Evolutionary conservation across 148 eudicot genomes (phyloP), one percentile per base, ranked within the genome.

Genomic region (Arctostaphylos glauca): DNA sequence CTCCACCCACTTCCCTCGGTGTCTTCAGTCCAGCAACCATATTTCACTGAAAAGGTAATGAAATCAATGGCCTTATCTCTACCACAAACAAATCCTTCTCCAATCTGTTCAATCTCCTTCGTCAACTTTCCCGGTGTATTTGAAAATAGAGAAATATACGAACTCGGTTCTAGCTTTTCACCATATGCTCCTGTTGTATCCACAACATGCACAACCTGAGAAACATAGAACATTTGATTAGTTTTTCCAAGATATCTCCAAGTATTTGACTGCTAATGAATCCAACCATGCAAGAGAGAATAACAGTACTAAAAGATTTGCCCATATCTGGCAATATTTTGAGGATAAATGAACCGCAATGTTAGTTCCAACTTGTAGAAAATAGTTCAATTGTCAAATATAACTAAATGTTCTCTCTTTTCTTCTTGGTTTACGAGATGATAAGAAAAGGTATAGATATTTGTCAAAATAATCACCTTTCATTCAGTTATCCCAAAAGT

Each of bases 171-270:
- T 79, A 83, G 87, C 23, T 62, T 86, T 64, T 85, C 88, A 77
- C 83, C 90, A 58, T 83, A 56, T 21, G 74, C 59, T 86, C 89
- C 90, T 81, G 87, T 92, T 67, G 96, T 68, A 84, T 97, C 97
- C 84, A 97, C 98, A 58, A 97, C 98, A 81, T 97, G 98, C 83
- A 97, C 97, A 81, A 93, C 97, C 98, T 96, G 90, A 78, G 81
- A 86, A 83, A 41, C 80, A 81, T 64, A 44, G 43, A 48, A n/a
- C 64, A 84, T 15, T 56, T 55, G 19, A 43, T 72, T 43, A 71
- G 31, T 81, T 54, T 56, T 72, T n/a, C 21, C 16, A 23, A n/a
- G 54, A 21, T 46, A 3, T 50, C 21, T 31, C 78, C 71, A 23
- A 52, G 14, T 7, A 23, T 72, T 4, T 10, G 18, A 44, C 31